Evolutionary conservation across 257 asterid genomes (phyloP).

Genomic region (Mitragyna speciosa): DNA sequence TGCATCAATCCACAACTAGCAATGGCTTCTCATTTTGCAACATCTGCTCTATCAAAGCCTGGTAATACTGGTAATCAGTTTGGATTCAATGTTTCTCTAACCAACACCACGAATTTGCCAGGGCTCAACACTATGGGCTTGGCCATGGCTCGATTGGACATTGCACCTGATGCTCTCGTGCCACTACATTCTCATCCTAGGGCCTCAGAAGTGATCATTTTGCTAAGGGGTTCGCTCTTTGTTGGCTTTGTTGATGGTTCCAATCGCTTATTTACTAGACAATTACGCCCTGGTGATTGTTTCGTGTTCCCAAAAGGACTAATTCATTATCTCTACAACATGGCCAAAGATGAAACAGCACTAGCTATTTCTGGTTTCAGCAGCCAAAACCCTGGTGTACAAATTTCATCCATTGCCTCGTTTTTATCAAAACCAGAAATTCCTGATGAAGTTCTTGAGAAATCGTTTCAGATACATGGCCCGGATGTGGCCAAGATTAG

Average conservation of each 20-base stretch:
- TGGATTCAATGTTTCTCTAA: slow-evolving; percentile 42
- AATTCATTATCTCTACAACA: slow-evolving; percentile 48
- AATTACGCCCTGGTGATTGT: slow-evolving; percentile 43
- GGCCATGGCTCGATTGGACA: slow-evolving; percentile 56
- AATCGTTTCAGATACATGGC: slow-evolving; percentile 37
- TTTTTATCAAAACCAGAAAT: slow-evolving; percentile 29
- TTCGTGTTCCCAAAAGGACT: slow-evolving; percentile 62
- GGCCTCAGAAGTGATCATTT: slow-evolving; percentile 59
- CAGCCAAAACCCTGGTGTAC: slow-evolving; percentile 64
- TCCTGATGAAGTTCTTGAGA: slow-evolving; percentile 42
- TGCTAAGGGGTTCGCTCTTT: slow-evolving; percentile 54
- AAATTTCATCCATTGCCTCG: slow-evolving; percentile 35
- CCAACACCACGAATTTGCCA: slow-evolving; percentile 29
- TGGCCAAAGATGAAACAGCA: slow-evolving; percentile 32
- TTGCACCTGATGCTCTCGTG: slow-evolving; percentile 43
- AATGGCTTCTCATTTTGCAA: slow-evolving; percentile 45
- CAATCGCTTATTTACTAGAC: slow-evolving; percentile 38
- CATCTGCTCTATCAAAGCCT: slow-evolving; percentile 48
- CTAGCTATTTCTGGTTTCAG: slow-evolving; percentile 45
- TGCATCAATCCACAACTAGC: slow-evolving; percentile 56
- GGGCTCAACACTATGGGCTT: slow-evolving; percentile 64
- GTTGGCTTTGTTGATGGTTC: slow-evolving; percentile 59
- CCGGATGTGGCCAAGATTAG: slow-evolving; percentile 46
- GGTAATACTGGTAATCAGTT: slow-evolving; percentile 39
- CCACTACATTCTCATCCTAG: slow-evolving; percentile 73